Evolutionary conservation across 371 early-diverging fungal species (phyloP).

Genomic region (Choanephora cucurbitarum): DNA sequence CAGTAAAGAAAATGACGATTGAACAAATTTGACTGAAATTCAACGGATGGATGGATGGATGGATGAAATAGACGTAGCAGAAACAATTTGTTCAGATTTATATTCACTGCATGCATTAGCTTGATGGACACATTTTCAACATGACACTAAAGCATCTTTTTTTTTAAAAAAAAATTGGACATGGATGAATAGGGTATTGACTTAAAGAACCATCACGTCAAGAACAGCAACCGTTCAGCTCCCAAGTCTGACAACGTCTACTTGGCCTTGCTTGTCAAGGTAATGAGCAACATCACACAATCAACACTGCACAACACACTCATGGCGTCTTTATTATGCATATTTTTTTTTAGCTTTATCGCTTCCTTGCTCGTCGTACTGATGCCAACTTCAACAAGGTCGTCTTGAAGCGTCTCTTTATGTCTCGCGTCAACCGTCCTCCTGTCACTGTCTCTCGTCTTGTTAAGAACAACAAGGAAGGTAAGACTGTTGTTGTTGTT

Average conservation of each 20-base stretch:
- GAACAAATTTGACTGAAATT: not conserved
- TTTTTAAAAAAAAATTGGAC: conserved; percentile 1
- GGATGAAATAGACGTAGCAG: conserved; percentile 3
- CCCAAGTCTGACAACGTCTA: no score
- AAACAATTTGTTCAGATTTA: no score
- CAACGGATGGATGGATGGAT: conserved; percentile 32
- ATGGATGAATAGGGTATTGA: conserved; percentile 94
- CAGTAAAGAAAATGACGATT: not conserved
- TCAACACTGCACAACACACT: no score
- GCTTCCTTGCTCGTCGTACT: conserved; percentile 97
- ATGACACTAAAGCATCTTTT: no score
- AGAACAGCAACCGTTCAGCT: conserved; percentile 83
- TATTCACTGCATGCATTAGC: no score
- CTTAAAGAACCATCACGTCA: conserved; percentile 93
- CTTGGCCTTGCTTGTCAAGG: conserved; percentile 93
- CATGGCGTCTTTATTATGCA: no score
- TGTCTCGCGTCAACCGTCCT: conserved; percentile 94
- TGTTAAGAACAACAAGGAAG: no score
- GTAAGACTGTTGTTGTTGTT: no score
- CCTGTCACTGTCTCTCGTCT: conserved; percentile 82
- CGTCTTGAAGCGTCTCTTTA: conserved; percentile 94
- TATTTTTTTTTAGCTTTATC: conserved; percentile 97
- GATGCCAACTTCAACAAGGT: conserved; percentile 97
- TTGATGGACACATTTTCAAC: no score
- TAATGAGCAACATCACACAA: no score